Percentiles rank a stretch among this genome's conserved stretches.
Conservation (phyloP, 129 eudicot species). For the Flaveria robusta region DNA sequence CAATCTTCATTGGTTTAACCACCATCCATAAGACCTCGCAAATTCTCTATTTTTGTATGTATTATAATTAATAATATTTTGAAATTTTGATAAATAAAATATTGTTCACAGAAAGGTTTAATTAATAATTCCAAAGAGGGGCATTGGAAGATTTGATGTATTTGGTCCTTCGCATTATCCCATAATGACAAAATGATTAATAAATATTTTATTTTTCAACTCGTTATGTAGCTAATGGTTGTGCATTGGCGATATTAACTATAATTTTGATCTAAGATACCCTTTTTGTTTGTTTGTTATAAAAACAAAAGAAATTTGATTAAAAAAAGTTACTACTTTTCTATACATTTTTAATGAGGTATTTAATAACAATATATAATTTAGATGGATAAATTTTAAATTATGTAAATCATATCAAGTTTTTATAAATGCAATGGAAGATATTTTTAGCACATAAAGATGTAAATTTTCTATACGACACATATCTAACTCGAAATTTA, state of each 20-base stretch:
- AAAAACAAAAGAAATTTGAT: neutral
- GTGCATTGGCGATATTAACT: constrained; percentile 29
- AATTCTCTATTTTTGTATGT: constrained; percentile 24
- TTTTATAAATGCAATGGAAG: neutral
- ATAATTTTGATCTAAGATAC: constrained; percentile 10
- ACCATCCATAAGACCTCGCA: neutral
- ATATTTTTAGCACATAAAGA: neutral
- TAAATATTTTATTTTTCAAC: neutral
- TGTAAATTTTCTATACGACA: neutral
- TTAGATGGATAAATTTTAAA: neutral
- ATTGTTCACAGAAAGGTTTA: neutral
- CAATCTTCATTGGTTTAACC: neutral
- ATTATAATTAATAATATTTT: neutral
- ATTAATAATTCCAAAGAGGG: constrained; percentile 20
- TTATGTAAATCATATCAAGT: neutral
- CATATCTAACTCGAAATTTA: neutral
- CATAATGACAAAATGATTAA: constrained; percentile 23
- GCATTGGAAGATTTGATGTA: constrained; percentile 32
- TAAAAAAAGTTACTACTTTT: neutral
- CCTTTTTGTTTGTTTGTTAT: neutral
- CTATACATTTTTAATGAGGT: neutral
- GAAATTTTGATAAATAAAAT: neutral
- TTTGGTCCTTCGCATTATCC: constrained; percentile 22
- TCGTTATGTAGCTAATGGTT: constrained; percentile 13
- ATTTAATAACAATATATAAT: neutral